phyloP scores from a whole-genome alignment of 2,329 filamentous ascomycete genomes.

The Cytospora chrysosperma region DNA sequence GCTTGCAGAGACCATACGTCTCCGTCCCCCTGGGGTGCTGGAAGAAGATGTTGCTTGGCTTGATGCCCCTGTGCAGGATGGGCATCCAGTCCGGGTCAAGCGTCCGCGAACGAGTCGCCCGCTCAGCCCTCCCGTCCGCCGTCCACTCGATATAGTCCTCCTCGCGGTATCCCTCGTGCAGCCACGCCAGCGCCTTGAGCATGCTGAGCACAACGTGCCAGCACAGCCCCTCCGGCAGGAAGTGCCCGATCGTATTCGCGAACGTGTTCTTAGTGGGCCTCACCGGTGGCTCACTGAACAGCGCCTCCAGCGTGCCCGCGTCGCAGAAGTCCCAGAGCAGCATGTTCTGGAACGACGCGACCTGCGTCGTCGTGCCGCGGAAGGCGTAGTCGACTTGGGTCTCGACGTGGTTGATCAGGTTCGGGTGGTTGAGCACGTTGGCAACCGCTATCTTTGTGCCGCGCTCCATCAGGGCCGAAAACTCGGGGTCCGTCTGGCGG shows the following conservation, averaged over 20 bases:
- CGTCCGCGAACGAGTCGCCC: slow-evolving; percentile 9
- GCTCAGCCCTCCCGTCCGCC: background rate
- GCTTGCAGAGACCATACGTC: slow-evolving; percentile 54
- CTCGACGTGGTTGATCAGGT: slow-evolving; percentile 45
- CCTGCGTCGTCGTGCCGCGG: slow-evolving; percentile 20
- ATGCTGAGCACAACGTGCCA: slow-evolving; percentile 55
- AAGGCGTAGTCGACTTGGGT: slow-evolving; percentile 29
- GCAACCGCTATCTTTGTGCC: slow-evolving; percentile 34
- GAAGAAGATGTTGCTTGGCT: slow-evolving; percentile 50
- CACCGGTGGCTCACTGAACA: slow-evolving; percentile 33
- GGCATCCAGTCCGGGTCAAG: slow-evolving; percentile 42
- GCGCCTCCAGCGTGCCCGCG: slow-evolving; percentile 46
- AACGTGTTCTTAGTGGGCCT: slow-evolving; percentile 16
- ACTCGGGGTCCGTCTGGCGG: slow-evolving; percentile 13
- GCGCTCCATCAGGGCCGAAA: slow-evolving; percentile 31
- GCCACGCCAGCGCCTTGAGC: slow-evolving; percentile 48
- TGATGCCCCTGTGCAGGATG: slow-evolving; percentile 50
- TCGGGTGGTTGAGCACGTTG: slow-evolving; percentile 48
- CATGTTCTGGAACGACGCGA: slow-evolving; percentile 29
- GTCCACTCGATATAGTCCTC: slow-evolving; percentile 18
- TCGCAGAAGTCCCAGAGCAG: slow-evolving; percentile 54
- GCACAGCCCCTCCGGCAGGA: slow-evolving; percentile 52
- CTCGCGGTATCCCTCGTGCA: slow-evolving; percentile 48
- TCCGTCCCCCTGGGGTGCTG: slow-evolving; percentile 47
- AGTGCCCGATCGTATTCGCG: slow-evolving; percentile 28